Evolutionary conservation across 768 basidiomycete species (phyloP).

Genomic region (Lentinus brumalis): DNA sequence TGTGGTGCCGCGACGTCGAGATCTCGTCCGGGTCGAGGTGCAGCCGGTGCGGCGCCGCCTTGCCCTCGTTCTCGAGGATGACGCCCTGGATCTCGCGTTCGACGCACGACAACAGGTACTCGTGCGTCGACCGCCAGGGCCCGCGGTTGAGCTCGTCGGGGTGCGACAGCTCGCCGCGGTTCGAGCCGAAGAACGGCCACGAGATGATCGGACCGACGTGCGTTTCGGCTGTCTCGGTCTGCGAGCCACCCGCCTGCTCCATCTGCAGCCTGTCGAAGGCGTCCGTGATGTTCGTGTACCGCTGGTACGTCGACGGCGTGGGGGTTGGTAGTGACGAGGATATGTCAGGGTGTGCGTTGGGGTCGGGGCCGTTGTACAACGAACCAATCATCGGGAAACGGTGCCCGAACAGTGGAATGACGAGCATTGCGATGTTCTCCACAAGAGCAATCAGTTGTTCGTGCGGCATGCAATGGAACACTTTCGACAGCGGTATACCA

Average conservation of each 20-base stretch:
- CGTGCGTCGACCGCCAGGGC: slow-evolving; percentile 64
- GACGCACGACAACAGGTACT: slow-evolving; percentile 67
- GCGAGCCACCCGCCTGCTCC: background rate
- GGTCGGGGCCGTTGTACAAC: slow-evolving; percentile 56
- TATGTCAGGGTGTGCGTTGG: slow-evolving; percentile 21
- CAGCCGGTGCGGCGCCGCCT: slow-evolving; percentile 70
- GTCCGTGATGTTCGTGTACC: slow-evolving; percentile 16
- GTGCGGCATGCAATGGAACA: slow-evolving; percentile 73
- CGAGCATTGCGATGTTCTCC: slow-evolving; percentile 64
- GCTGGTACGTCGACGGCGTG: slow-evolving; percentile 24
- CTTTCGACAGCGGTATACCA: slow-evolving; percentile 68
- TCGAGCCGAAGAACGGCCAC: slow-evolving; percentile 90
- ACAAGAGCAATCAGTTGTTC: slow-evolving; percentile 63
- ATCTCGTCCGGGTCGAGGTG: slow-evolving; percentile 85
- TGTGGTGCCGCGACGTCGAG: slow-evolving; percentile 68
- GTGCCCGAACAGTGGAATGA: slow-evolving; percentile 75
- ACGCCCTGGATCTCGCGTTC: slow-evolving; percentile 76
- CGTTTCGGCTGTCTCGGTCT: slow-evolving; percentile 36
- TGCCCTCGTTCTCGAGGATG: slow-evolving; percentile 75
- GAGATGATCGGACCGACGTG: slow-evolving; percentile 83
- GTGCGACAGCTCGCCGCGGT: slow-evolving; percentile 70
- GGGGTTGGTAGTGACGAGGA: slow-evolving; percentile 28
- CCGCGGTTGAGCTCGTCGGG: slow-evolving; percentile 77
- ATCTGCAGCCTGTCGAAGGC: slow-evolving; percentile 12
- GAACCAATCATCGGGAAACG: slow-evolving; percentile 80